Base-by-base conservation (phyloP, 2,329 filamentous ascomycete genomes). In the Teratosphaeria epicoccoides region DNA sequence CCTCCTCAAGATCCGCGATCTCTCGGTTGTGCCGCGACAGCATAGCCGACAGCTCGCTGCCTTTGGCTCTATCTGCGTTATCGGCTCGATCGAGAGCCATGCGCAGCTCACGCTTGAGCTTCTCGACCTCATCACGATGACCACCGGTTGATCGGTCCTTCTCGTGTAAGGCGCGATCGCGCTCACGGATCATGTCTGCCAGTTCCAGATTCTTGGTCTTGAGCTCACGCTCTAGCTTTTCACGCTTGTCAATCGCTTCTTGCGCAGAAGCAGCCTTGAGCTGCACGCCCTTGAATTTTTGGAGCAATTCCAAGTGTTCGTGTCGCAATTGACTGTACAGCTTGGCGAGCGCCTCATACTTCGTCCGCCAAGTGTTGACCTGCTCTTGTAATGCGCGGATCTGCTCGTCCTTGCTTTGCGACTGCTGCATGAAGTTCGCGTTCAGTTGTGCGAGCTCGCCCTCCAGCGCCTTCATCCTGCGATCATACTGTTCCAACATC, bases 141-240 rank as follows among this genome's bases (percentile, higher is more conserved):
- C 83, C 86, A 26, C 93, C 93, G 49, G 77, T 81, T n/a, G 85
- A 73, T 51, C 93, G 82, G 66, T 98, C 93, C 68, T 90, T 88
- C 57, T 98, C 93, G 65, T 97, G 88, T 49, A 96, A 72, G 25
- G 93, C 93, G 57, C 93, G 83, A 66, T 98, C 93, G 61, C 93
- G 81, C 73, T 98, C 93, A 43, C 93, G 82, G 58, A 98, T 98
- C 93, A 98, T 97, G 68, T 97, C 89, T 26, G 93, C 93, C 55
- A 98, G 73, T 70, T 98, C 93, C n/a, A 98, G 76, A 66, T 98
- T 98, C 80, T 98, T 98, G 25, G 91, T 96, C 80, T 98, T 98
- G 68, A 98, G 86, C 72, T 98, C 93, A 28, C 91, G 85, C 73
- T 97, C 89, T 49, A 98, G 78, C 75, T 94, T 95, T 73, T 98